Conservation (phyloP, 768 basidiomycete species). For the Mycena epipterygia region DNA sequence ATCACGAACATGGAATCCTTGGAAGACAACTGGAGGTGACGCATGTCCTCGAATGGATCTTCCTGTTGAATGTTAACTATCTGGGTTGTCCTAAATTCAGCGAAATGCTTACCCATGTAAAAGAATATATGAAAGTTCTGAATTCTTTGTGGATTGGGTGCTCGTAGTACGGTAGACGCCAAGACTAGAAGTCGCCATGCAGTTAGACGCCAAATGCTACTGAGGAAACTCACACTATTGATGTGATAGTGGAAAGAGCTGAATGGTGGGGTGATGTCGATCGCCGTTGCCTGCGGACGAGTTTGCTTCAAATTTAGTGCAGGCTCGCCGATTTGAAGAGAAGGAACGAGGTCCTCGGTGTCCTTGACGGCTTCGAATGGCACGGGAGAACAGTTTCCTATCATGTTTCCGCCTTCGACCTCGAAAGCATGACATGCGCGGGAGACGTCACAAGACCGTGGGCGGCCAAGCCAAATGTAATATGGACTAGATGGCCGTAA, state of each 20-base stretch:
- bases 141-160: conserved; percentile 78
- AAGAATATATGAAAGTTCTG: conserved; percentile 73
- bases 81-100: background rate
- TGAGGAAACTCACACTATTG: conserved; percentile 53
- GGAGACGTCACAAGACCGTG: conserved; percentile 71
- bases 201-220: conserved; percentile 9
- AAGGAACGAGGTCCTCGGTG: conserved; percentile 49
- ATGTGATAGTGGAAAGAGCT: conserved; percentile 76
- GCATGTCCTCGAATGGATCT: conserved; percentile 82
- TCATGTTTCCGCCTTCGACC: conserved; percentile 71
- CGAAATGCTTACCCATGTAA: conserved; percentile 63
- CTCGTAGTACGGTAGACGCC: conserved; percentile 81
- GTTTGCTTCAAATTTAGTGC: conserved; percentile 40
- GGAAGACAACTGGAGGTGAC: conserved; percentile 66
- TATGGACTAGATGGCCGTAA: conserved; percentile 59
- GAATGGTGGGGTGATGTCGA: conserved; percentile 67
- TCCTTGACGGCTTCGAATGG: conserved; percentile 51
- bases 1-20: conserved; percentile 81
- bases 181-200: conserved; percentile 53
- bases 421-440: conserved; percentile 71
- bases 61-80: conserved; percentile 55
- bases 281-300: conserved; percentile 46
- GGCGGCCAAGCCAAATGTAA: conserved; percentile 83
- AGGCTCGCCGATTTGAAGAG: conserved; percentile 59
- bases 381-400: conserved; percentile 63